Evolutionary conservation across 441 rosid genomes (phyloP).

Genomic region (Erysimum cheiri): DNA sequence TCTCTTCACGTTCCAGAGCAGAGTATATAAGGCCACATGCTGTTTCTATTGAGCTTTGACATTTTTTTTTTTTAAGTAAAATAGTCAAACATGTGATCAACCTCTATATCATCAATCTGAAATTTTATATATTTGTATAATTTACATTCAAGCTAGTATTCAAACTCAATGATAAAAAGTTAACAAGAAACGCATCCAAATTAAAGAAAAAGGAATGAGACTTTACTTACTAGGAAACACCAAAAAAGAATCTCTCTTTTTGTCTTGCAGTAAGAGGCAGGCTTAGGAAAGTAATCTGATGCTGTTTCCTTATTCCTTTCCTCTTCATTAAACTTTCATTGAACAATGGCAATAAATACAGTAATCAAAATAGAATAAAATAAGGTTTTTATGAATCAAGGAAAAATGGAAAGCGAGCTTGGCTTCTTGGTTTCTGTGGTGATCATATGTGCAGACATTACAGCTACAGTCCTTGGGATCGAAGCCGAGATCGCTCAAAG

Average conservation of each 20-base stretch:
- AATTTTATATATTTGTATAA: neutral
- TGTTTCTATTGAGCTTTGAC: slow-evolving; percentile 33
- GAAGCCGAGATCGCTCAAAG: slow-evolving; percentile 77
- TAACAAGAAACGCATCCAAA: slow-evolving; percentile 30
- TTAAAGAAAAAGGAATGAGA: slow-evolving; percentile 31
- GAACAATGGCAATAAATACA: slow-evolving; percentile 32
- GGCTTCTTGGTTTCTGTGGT: slow-evolving; percentile 67
- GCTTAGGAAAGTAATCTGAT: slow-evolving; percentile 45
- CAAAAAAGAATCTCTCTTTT: slow-evolving; percentile 42
- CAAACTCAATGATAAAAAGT: neutral
- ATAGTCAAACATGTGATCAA: slow-evolving; percentile 45
- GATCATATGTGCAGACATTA: slow-evolving; percentile 74
- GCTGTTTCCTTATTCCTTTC: slow-evolving; percentile 31
- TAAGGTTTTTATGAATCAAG: slow-evolving; percentile 1
- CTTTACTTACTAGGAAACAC: slow-evolving; percentile 28
- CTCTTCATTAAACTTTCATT: slow-evolving; percentile 29
- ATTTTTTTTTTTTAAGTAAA: no score
- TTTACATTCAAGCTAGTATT: neutral
- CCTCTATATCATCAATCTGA: slow-evolving; percentile 33
- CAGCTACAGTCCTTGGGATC: slow-evolving; percentile 82
- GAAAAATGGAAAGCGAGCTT: slow-evolving; percentile 52
- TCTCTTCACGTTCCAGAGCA: slow-evolving; percentile 47
- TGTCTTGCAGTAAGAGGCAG: slow-evolving; percentile 28
- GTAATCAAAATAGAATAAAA: slow-evolving; percentile 10
- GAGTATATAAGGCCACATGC: slow-evolving; percentile 42